phyloP scores from a whole-genome alignment of 305 asterid species.

The Euphrasia arctica region DNA sequence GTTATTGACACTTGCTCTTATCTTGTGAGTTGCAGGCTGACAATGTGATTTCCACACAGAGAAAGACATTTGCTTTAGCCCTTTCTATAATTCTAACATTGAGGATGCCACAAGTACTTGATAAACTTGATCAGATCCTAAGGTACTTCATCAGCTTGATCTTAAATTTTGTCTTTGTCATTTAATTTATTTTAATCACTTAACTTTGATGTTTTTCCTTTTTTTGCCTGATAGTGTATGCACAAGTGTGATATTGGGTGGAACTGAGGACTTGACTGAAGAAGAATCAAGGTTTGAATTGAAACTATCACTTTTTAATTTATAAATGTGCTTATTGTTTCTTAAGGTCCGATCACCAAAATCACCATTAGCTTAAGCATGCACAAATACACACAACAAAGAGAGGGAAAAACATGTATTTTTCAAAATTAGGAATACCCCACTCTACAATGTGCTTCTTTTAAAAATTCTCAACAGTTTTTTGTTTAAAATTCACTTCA shows the following conservation, averaged over 20 bases:
- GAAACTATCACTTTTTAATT: constrained; percentile 6
- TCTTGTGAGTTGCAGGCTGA: constrained; percentile 55
- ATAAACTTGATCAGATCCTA: constrained; percentile 86
- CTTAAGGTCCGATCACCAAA: background rate
- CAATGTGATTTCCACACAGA: constrained; percentile 62
- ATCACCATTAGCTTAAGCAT: background rate
- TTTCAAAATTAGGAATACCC: background rate
- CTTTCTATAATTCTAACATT: constrained; percentile 78
- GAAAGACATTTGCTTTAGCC: constrained; percentile 73
- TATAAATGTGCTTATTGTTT: background rate
- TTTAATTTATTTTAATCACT: constrained; percentile 14
- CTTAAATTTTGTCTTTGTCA: constrained; percentile 22
- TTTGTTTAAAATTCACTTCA: background rate
- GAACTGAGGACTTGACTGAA: constrained; percentile 68
- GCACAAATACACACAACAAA: background rate
- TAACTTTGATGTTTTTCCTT: constrained; percentile 24
- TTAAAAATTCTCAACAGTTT: background rate
- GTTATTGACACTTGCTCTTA: constrained; percentile 9
- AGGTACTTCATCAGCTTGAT: constrained; percentile 49
- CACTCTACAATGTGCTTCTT: background rate
- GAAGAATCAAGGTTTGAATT: constrained; percentile 82
- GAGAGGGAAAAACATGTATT: background rate
- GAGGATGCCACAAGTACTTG: constrained; percentile 90
- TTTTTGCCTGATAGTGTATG: constrained; percentile 54
- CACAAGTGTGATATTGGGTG: constrained; percentile 83